Evolutionary conservation across 345 rosid genomes (phyloP).

Genomic region (Ailanthus altissimus): DNA sequence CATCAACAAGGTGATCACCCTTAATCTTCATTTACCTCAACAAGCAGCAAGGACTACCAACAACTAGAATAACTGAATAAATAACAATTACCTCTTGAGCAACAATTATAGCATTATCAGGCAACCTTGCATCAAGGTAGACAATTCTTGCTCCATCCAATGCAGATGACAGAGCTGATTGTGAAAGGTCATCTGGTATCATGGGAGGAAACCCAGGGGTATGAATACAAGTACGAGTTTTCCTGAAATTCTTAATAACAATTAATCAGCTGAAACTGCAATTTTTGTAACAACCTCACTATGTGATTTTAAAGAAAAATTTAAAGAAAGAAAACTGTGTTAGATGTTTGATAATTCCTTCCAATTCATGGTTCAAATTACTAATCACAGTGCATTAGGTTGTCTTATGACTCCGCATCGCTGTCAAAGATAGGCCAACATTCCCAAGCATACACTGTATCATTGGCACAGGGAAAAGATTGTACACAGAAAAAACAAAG

Average conservation of each 20-base stretch:
- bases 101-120: constrained; percentile 58
- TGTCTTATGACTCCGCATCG: background rate
- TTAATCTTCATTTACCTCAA: constrained; percentile 7
- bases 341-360: constrained; percentile 4
- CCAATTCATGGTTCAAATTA: background rate
- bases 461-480: background rate
- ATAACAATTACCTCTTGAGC: constrained; percentile 67
- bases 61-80: constrained; percentile 7
- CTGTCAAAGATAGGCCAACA: background rate
- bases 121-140: constrained; percentile 72
- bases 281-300: background rate
- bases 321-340: background rate
- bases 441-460: background rate
- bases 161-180: constrained; percentile 50
- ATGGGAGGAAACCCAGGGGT: constrained; percentile 79
- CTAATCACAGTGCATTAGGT: background rate
- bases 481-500: background rate
- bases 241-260: constrained; percentile 46
- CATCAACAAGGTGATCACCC: background rate
- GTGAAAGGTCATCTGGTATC: constrained; percentile 60
- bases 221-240: constrained; percentile 92
- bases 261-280: constrained; percentile 4
- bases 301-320: background rate
- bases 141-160: constrained; percentile 58
- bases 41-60: background rate